These are phyloP conservation scores for Huiozyma sinensis DNA, from an alignment of 805 yeast genomes.

Conservation along the genomic window DNA sequence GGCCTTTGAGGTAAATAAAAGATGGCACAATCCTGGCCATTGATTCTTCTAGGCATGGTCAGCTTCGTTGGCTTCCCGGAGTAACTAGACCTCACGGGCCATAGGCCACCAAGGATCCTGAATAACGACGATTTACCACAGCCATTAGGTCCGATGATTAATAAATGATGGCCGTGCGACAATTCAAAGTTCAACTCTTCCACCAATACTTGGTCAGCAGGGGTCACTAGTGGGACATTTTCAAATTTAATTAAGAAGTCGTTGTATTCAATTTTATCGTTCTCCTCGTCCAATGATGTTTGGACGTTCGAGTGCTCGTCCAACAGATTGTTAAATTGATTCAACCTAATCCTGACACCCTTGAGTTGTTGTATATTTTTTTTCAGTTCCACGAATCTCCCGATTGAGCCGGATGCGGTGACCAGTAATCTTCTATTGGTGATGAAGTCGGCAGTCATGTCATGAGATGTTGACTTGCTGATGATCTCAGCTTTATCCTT, in stretches of 20 bases:
- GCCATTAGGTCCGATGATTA: conserved; percentile 93
- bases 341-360: conserved; percentile 70
- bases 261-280: conserved; percentile 31
- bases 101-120: conserved; percentile 82
- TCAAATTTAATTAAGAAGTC: conserved; percentile 58
- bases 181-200: conserved; percentile 58
- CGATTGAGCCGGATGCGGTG: conserved; percentile 80
- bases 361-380: conserved; percentile 72
- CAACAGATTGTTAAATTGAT: conserved; percentile 57
- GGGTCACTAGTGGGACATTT: conserved; percentile 74
- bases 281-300: neutral
- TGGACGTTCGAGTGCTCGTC: conserved; percentile 27
- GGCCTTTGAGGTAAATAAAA: conserved; percentile 92
- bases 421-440: conserved; percentile 77
- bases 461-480: conserved; percentile 7
- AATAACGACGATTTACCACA: conserved; percentile 91
- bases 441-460: conserved; percentile 70
- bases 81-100: conserved; percentile 62
- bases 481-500: conserved; percentile 24
- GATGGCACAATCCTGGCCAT: conserved; percentile 34
- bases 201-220: conserved; percentile 66
- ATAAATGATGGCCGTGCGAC: conserved; percentile 70
- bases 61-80: conserved; percentile 51
- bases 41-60: conserved; percentile 22
- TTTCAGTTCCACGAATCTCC: conserved; percentile 75